Base-by-base conservation (phyloP, 768 basidiomycete genomes). In the Termitomyces sp. region DNA sequence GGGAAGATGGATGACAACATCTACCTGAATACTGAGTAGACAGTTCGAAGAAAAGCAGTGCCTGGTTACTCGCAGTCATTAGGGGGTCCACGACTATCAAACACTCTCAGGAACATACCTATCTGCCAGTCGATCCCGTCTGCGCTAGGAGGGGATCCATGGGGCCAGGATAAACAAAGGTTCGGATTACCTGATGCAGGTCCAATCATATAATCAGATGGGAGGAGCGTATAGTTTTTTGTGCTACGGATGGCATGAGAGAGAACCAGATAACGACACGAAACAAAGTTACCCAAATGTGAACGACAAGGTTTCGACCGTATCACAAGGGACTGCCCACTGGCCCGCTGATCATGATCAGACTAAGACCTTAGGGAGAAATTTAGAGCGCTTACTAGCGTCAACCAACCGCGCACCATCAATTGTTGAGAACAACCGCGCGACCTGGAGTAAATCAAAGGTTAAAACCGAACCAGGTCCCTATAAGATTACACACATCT, bases 121-220 rank as follows among this genome's bases (percentile, higher is more conserved):
- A 92, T 75, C 68, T 91, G 88, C 90, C 90, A 92, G 64, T 92
- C 90, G 53, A 92, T 79, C 15, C 88, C 90, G 68, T 91, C 86
- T 15, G 84, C 60, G 57, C 77, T 86, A 0, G 88, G 90, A 8
- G 83, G 76, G 20, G 74, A 70, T 4, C 88, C 88, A 61, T 72
- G 75, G 0, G 89, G 90, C 90, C 90, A 92, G 26, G 87, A 74
- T 44, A 92, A 71, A 70, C 90, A 92, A 15, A 89, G 68, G 58
- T 79, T 76, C 0, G 88, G 85, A 66, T 86, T 78, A 8, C 84
- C 84, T 45, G 75, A 73, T 10, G 84, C 76, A 52, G 86, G 85
- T 22, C 88, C 90, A 54, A 92, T 86, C 48, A 92, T 68, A 63
- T 89, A 92, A 67, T 92, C 90, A 1, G 85, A 83, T 2, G 90